phyloP scores from a whole-genome alignment of 1,284 basidiomycete species.

The Phaffia rhodozyma region DNA sequence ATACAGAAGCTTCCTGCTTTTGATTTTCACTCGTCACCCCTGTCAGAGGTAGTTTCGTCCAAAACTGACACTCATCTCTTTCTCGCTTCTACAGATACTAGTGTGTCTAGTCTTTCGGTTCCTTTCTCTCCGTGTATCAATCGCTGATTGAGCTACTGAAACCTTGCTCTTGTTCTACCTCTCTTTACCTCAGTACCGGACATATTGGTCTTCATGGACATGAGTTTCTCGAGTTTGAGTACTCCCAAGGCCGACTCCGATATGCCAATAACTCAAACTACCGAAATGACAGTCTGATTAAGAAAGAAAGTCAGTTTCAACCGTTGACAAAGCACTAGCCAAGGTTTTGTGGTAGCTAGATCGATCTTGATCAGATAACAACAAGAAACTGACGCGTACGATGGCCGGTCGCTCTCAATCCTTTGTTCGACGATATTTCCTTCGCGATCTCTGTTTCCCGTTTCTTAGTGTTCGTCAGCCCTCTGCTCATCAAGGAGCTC shows the following conservation, averaged over 20 bases:
- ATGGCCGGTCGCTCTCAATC: too few species aligned
- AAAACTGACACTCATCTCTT: neutral
- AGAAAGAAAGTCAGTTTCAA: slow-evolving; percentile 80
- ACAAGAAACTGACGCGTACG: too few species aligned
- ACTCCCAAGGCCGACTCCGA: slow-evolving; percentile 84
- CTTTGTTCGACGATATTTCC: too few species aligned
- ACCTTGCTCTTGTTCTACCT: neutral
- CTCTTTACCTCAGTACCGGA: slow-evolving; percentile 54
- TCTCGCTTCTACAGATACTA: slow-evolving; percentile 54
- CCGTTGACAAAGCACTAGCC: neutral
- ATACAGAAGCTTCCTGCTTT: neutral
- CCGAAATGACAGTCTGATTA: slow-evolving; percentile 88
- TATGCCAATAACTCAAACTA: slow-evolving; percentile 99
- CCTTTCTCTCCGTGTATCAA: neutral
- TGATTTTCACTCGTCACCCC: neutral
- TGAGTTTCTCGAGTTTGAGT: slow-evolving; percentile 98
- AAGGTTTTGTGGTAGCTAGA: too few species aligned
- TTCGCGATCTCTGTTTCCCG: neutral
- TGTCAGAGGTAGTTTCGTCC: slow-evolving; percentile 8
- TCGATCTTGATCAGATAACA: too few species aligned
- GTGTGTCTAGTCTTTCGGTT: slow-evolving; percentile 40
- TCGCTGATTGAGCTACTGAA: neutral
- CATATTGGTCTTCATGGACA: slow-evolving; percentile 93
- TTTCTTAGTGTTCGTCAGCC: slow-evolving; percentile 77
- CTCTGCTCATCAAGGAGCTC: slow-evolving; percentile 80